phyloP scores from a whole-genome alignment of 164 flowering plant species.

The Vitis riparia region DNA sequence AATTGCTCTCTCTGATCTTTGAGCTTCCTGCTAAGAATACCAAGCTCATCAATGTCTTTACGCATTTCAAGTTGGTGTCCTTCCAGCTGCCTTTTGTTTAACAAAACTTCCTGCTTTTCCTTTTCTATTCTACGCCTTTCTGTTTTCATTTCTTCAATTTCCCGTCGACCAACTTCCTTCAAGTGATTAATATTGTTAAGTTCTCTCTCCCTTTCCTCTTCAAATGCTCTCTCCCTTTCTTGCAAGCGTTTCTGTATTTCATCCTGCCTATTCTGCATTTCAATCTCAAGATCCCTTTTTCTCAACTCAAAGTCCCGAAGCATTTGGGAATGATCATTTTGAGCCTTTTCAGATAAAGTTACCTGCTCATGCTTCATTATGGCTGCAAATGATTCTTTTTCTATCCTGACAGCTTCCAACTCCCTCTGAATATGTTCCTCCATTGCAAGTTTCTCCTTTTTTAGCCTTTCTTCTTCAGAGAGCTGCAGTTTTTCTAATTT shows the following conservation, averaged over 20 bases:
- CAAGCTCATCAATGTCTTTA: constrained; percentile 67
- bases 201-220: constrained; percentile 50
- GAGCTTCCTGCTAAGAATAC: constrained; percentile 56
- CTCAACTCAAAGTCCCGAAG: constrained; percentile 55
- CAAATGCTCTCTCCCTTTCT: constrained; percentile 51
- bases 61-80: constrained; percentile 58
- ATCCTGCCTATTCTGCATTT: constrained; percentile 43
- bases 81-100: constrained; percentile 52
- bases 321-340: constrained; percentile 46
- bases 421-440: constrained; percentile 47
- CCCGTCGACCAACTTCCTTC: constrained; percentile 50
- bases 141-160: constrained; percentile 57
- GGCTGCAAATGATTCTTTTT: constrained; percentile 65
- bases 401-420: constrained; percentile 53
- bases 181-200: constrained; percentile 33
- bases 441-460: constrained; percentile 41
- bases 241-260: constrained; percentile 48
- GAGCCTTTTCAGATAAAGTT: constrained; percentile 46
- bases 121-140: constrained; percentile 46
- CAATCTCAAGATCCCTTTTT: constrained; percentile 52
- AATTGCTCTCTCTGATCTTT: constrained; percentile 60
- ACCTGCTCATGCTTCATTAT: constrained; percentile 58
- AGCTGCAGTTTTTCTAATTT: constrained; percentile 38
- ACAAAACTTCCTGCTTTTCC: constrained; percentile 45
- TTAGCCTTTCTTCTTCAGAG: constrained; percentile 54